A percentile compares a stretch with the other conserved stretches of the same genome.
Conservation (phyloP, 1,284 basidiomycete genomes). For the Fomitopsis pinicola region DNA sequence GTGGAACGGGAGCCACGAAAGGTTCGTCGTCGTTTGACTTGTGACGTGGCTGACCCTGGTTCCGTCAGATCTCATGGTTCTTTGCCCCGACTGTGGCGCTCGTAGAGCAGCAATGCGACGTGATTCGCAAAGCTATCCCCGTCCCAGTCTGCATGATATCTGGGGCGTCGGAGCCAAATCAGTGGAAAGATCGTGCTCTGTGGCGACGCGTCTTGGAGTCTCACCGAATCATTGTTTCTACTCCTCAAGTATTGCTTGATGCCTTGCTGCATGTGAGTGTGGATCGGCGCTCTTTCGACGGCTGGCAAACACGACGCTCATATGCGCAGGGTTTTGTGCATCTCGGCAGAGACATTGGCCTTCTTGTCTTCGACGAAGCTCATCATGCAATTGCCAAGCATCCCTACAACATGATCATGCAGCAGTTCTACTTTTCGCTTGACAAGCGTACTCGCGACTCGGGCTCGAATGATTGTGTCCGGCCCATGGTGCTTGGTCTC, state of each 20-base stretch:
- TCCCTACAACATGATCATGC: slow-evolving; percentile 75
- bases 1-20: slow-evolving; percentile 54
- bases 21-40: slow-evolving; percentile 32
- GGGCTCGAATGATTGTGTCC: slow-evolving; percentile 11
- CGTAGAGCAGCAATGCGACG: slow-evolving; percentile 65
- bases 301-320: neutral
- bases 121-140: slow-evolving; percentile 51
- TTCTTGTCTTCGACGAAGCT: slow-evolving; percentile 77
- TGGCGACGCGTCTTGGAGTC: slow-evolving; percentile 51
- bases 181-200: slow-evolving; percentile 63
- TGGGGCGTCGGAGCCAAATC: slow-evolving; percentile 70
- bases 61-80: slow-evolving; percentile 66
- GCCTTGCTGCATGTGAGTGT: slow-evolving; percentile 54
- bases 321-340: slow-evolving; percentile 47
- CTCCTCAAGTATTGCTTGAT: slow-evolving; percentile 78
- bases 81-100: slow-evolving; percentile 74
- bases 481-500: slow-evolving; percentile 65
- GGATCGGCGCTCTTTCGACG: neutral
- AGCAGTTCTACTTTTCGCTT: slow-evolving; percentile 59
- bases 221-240: slow-evolving; percentile 70
- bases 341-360: slow-evolving; percentile 57
- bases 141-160: slow-evolving; percentile 61
- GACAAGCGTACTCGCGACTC: slow-evolving; percentile 32
- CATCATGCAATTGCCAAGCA: slow-evolving; percentile 74
- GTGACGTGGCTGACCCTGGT: neutral